These are phyloP conservation scores for Chiua sp. DNA, from an alignment of 1,284 basidiomycete species.

Conservation along the genomic window DNA sequence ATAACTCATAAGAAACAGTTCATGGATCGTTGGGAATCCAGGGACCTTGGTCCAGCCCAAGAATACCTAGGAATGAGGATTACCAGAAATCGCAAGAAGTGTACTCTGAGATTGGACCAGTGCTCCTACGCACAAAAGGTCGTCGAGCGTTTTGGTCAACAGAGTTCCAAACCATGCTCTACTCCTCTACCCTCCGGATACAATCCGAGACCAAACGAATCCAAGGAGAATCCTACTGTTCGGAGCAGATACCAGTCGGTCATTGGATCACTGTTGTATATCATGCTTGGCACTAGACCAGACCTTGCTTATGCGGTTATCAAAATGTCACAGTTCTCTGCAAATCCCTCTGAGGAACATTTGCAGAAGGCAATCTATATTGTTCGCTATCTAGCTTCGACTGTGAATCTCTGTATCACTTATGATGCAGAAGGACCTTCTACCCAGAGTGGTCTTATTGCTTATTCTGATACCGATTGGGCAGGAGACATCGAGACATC, in stretches of 20 bases:
- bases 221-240: not conserved
- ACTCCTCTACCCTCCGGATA: not conserved
- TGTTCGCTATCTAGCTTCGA: not conserved
- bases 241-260: not conserved
- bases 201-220: not conserved
- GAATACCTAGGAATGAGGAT: not conserved
- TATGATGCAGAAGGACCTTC: too few species aligned
- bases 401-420: too few species aligned
- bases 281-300: not conserved
- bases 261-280: not conserved
- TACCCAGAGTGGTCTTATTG: too few species aligned
- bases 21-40: not conserved
- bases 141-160: not conserved
- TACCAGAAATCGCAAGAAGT: not conserved
- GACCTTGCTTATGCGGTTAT: not conserved
- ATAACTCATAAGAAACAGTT: too few species aligned
- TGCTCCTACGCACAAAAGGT: not conserved
- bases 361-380: not conserved
- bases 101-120: not conserved
- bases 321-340: conserved; percentile 3
- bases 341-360: not conserved
- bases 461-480: too few species aligned
- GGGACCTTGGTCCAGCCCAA: not conserved
- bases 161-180: not conserved
- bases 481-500: too few species aligned